phyloP scores from a whole-genome alignment of 495 filamentous ascomycete species.

The Chaetomium fimeti region DNA sequence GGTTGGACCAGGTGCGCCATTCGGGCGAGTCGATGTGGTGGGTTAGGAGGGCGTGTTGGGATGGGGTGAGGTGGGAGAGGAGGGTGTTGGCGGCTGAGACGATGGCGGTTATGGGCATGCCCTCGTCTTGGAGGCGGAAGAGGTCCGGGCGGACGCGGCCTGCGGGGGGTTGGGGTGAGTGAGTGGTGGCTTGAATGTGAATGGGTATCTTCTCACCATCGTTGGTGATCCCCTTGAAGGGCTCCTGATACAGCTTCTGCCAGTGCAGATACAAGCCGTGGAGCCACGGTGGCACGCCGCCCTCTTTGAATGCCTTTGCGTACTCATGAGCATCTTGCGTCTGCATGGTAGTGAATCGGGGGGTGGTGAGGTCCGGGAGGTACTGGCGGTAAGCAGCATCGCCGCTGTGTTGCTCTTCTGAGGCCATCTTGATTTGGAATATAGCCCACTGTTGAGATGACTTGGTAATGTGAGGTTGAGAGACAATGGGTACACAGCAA shows the following conservation, averaged over 20 bases:
- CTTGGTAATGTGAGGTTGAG: background rate
- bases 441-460: background rate
- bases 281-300: slow-evolving; percentile 64
- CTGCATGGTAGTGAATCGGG: slow-evolving; percentile 62
- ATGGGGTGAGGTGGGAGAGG: slow-evolving; percentile 44
- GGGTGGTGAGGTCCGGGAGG: slow-evolving; percentile 59
- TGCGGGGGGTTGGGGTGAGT: slow-evolving; percentile 24
- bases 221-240: slow-evolving; percentile 67
- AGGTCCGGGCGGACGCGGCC: slow-evolving; percentile 55
- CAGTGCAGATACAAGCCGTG: slow-evolving; percentile 66
- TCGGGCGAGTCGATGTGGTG: slow-evolving; percentile 68
- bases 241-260: slow-evolving; percentile 62
- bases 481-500: background rate
- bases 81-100: slow-evolving; percentile 49
- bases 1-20: slow-evolving; percentile 75
- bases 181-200: background rate
- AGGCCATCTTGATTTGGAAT: slow-evolving; percentile 14
- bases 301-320: slow-evolving; percentile 58
- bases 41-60: slow-evolving; percentile 47
- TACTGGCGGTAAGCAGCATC: slow-evolving; percentile 40
- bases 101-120: slow-evolving; percentile 56
- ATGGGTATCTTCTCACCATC: slow-evolving; percentile 51
- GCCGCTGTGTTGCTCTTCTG: slow-evolving; percentile 10
- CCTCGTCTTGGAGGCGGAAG: slow-evolving; percentile 61
- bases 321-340: slow-evolving; percentile 64